Percentiles rank a stretch among this genome's conserved stretches.
Evolutionary conservation across 208 protist species (phyloP).

Genomic region (Trypanosoma caninum): DNA sequence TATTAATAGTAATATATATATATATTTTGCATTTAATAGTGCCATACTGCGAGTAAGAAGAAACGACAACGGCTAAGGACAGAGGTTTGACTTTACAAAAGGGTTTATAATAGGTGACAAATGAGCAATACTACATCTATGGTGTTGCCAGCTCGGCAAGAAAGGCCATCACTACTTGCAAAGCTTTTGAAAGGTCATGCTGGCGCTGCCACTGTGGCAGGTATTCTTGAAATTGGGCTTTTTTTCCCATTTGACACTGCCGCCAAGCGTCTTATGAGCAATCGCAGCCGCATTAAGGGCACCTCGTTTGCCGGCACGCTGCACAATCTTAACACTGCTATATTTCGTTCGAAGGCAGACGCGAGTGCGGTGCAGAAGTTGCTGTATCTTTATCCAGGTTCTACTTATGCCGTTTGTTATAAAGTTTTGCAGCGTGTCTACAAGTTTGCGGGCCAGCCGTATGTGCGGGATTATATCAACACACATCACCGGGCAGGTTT

Average conservation of each 20-base stretch:
- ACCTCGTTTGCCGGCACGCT: slow-evolving; percentile 36
- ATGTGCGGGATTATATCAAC: slow-evolving; percentile 71
- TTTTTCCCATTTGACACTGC: slow-evolving; percentile 91
- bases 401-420: slow-evolving; percentile 83
- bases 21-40: too few species aligned
- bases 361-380: slow-evolving; percentile 53
- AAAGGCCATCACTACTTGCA: slow-evolving; percentile 37
- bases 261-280: slow-evolving; percentile 88
- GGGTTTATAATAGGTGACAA: too few species aligned
- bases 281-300: slow-evolving; percentile 51
- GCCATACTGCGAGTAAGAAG: too few species aligned
- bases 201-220: slow-evolving; percentile 62
- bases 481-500: slow-evolving; percentile 40
- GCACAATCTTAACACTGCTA: slow-evolving; percentile 64
- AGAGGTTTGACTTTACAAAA: too few species aligned
- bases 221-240: slow-evolving; percentile 80
- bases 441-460: slow-evolving; percentile 91
- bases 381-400: slow-evolving; percentile 87
- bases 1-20: too few species aligned
- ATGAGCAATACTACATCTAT: slow-evolving; percentile 2
- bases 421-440: slow-evolving; percentile 91
- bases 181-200: slow-evolving; percentile 49
- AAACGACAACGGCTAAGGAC: too few species aligned
- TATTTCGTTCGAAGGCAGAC: slow-evolving; percentile 77
- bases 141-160: too few species aligned